Evolutionary conservation across 1,284 basidiomycete genomes (phyloP).

Genomic region (Mycena sp.): DNA sequence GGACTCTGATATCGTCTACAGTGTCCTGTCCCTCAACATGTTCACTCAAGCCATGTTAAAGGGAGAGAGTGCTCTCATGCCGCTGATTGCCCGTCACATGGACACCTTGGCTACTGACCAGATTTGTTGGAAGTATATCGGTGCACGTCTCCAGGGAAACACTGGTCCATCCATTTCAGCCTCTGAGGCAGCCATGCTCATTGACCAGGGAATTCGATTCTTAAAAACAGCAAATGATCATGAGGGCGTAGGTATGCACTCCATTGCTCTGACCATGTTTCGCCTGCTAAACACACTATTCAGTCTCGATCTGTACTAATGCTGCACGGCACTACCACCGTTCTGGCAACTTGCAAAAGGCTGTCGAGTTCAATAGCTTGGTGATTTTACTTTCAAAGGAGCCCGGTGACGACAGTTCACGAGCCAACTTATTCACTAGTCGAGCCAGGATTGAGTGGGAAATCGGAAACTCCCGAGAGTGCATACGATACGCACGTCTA

Average conservation of each 20-base stretch:
- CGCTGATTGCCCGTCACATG: neutral
- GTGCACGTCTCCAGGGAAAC: conserved; percentile 1
- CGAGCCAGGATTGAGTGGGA: too few species aligned
- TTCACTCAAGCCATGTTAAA: conserved; percentile 1
- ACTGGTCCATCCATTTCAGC: neutral
- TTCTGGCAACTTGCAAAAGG: conserved; percentile 3
- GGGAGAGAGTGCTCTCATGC: neutral
- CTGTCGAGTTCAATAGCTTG: neutral
- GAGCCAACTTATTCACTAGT: neutral
- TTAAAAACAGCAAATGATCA: neutral
- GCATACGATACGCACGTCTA: too few species aligned
- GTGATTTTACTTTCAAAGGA: neutral
- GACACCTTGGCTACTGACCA: neutral
- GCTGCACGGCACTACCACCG: neutral
- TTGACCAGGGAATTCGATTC: neutral
- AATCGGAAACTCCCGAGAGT: too few species aligned
- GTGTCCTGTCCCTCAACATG: neutral
- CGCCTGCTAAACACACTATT: too few species aligned
- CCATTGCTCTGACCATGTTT: neutral
- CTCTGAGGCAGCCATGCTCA: neutral
- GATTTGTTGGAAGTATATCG: neutral
- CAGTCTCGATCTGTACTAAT: neutral
- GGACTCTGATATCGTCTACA: neutral
- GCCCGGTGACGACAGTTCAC: neutral
- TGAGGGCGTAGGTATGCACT: neutral